Evolutionary conservation across 169 alveolate genomes (phyloP).

Genomic region (Cryptosporidium muris): DNA sequence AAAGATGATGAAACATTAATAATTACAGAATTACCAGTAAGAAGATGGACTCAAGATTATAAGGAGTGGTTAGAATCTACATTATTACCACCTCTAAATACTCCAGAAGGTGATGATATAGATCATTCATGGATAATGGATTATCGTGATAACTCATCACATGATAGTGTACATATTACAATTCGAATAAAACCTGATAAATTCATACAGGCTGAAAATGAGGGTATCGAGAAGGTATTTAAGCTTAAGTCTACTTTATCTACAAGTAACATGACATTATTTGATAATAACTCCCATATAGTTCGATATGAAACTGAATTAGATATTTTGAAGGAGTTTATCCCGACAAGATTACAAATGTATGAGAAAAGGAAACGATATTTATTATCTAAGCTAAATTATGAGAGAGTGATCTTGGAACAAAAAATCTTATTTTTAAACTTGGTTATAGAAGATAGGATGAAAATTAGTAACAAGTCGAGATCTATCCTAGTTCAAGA

Average conservation of each 20-base stretch:
- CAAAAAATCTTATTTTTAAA: constrained; percentile 89
- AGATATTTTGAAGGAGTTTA: constrained; percentile 92
- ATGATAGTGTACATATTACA: constrained; percentile 85
- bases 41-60: constrained; percentile 96
- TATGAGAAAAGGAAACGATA: constrained; percentile 89
- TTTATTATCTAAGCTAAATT: constrained; percentile 83
- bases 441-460: constrained; percentile 87
- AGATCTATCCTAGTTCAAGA: constrained; percentile 81
- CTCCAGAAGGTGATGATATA: constrained; percentile 48
- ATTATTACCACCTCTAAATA: constrained; percentile 54
- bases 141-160: constrained; percentile 85
- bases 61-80: constrained; percentile 90
- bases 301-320: constrained; percentile 88
- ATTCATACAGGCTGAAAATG: constrained; percentile 74
- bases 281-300: constrained; percentile 90
- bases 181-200: constrained; percentile 83
- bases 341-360: constrained; percentile 87
- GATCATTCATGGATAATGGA: constrained; percentile 78
- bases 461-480: constrained; percentile 80
- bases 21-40: constrained; percentile 96
- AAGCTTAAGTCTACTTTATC: constrained; percentile 87
- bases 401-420: constrained; percentile 82
- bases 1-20: constrained; percentile 79
- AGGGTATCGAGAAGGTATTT: constrained; percentile 92
- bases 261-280: constrained; percentile 93